These are phyloP conservation scores for Phytophthora constricta DNA, from an alignment of 352 stramenopile genomes.

Conservation along the genomic window DNA sequence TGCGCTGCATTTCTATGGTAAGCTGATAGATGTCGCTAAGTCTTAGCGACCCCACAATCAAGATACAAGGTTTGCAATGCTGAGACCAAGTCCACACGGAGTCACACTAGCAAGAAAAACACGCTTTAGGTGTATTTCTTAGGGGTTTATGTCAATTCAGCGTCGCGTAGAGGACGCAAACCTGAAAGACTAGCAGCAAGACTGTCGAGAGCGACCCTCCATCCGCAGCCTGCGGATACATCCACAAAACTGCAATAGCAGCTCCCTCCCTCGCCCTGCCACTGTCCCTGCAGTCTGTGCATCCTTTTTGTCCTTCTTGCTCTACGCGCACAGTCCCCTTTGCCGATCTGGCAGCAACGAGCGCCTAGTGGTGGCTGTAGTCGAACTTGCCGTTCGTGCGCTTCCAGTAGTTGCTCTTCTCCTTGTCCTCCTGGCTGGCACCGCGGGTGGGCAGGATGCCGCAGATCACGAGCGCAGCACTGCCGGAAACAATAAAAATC, in stretches of 20 bases:
- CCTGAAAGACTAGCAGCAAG: too few relatives aligned
- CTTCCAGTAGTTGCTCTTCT: slow-evolving; percentile 90
- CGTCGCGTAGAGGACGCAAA: slow-evolving; percentile 22
- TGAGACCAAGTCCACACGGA: not conserved
- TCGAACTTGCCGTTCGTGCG: slow-evolving; percentile 85
- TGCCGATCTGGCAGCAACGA: not conserved
- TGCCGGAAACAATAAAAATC: slow-evolving; percentile 19
- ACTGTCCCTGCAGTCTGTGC: not conserved
- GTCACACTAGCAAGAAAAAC: slow-evolving; percentile 33
- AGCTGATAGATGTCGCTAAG: not conserved
- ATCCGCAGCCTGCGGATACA: not conserved
- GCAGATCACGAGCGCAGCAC: slow-evolving; percentile 82
- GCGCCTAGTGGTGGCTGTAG: slow-evolving; percentile 76
- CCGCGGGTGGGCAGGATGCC: slow-evolving; percentile 80
- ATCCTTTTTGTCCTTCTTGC: not conserved
- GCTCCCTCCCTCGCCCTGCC: not conserved
- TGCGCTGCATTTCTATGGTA: not conserved
- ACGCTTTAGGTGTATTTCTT: slow-evolving; percentile 41
- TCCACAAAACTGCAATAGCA: not conserved
- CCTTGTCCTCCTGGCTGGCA: slow-evolving; percentile 83
- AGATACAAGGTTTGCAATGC: not conserved
- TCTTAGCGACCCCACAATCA: not conserved
- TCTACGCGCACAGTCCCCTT: slow-evolving; percentile 6
- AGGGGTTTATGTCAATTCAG: slow-evolving; percentile 13
- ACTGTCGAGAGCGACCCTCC: too few relatives aligned